phyloP scores from a whole-genome alignment of 2,329 filamentous ascomycete species.

The Penicillium sp. region DNA sequence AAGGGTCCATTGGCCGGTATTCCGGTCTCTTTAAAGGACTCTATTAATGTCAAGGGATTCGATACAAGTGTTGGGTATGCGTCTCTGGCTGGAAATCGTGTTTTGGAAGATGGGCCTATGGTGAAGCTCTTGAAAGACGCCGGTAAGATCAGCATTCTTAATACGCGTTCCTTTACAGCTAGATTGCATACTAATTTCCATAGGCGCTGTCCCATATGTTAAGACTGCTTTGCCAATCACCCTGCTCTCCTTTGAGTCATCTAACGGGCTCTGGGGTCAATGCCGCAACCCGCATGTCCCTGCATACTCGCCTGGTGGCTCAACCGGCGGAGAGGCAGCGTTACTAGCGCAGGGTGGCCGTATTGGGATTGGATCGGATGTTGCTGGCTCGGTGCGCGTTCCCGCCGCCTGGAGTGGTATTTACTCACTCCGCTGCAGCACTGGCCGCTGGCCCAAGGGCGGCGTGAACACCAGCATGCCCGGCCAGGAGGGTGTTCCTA shows the following conservation, averaged over 20 bases:
- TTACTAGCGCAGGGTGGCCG: constrained; percentile 71
- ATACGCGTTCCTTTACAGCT: neutral
- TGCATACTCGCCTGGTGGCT: constrained; percentile 81
- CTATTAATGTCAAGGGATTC: constrained; percentile 70
- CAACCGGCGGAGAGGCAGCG: constrained; percentile 75
- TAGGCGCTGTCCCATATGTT: constrained; percentile 75
- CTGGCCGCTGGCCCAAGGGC: constrained; percentile 79
- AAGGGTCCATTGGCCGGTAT: constrained; percentile 78
- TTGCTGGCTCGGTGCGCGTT: constrained; percentile 76
- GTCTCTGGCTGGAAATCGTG: constrained; percentile 59
- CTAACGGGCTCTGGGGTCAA: constrained; percentile 71
- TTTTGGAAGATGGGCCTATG: constrained; percentile 59
- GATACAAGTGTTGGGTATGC: constrained; percentile 77
- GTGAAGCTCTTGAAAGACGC: constrained; percentile 74
- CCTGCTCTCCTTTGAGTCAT: constrained; percentile 74
- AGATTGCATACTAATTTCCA: constrained; percentile 3
- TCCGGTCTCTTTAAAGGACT: constrained; percentile 72
- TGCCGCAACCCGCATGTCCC: constrained; percentile 72
- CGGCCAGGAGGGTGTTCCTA: constrained; percentile 80
- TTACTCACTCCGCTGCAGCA: constrained; percentile 78
- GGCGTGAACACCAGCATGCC: constrained; percentile 81
- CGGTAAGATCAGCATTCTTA: constrained; percentile 31
- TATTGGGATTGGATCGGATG: constrained; percentile 83
- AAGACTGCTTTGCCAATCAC: constrained; percentile 88
- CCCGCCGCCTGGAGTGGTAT: constrained; percentile 86